Base-by-base conservation (phyloP, 2,329 filamentous ascomycete genomes). In the Apiospora kogelbergensis region DNA sequence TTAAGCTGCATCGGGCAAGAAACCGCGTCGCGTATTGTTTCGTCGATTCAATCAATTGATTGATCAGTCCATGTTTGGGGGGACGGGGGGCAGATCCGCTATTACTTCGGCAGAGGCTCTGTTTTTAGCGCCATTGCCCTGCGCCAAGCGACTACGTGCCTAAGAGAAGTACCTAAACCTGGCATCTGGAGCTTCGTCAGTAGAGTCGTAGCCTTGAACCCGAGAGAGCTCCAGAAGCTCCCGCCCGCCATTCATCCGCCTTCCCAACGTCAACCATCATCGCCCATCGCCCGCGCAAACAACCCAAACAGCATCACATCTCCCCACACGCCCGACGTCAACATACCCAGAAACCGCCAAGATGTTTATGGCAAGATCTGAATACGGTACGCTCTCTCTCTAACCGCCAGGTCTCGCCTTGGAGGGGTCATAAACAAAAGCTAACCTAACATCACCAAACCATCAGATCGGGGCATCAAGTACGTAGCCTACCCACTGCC, bases 361-460 rank as follows among this genome's bases (percentile, higher is more conserved):
- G 78, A 97, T 97, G 96, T 99, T 99, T 90, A 98, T 99, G 89
- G 95, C 96, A 89, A 93, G 96, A 86, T 98, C 95, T 81, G 96
- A 99, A 95, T 99, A 99, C 87, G 96, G 95, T 96, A 88, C 86
- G 91, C 81, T 79, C 68, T 73, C 69, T 66, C 63, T 20, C 26
- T 20, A 17, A 66, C 57, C 68, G 72, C 65, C 24, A 67, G 67
- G 67, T 65, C 45, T n/a, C 70, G 73, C 37, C 17, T 15, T 44
- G 37, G 63, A 30, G 42, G 44, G 65, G 65, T 46, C 30, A 17
- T 9, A 33, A 33, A 57, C 48, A 30, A 57, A 57, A 26, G 24
- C 22, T 44, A 44, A 60, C 70, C 72, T 73, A 71, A 75, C 69
- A 72, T 67, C 66, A 78, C 26, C 48, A 53, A 53, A 17, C 80